Conservation (phyloP, 2,329 filamentous ascomycete genomes). For the Magnaporthales sp. region DNA sequence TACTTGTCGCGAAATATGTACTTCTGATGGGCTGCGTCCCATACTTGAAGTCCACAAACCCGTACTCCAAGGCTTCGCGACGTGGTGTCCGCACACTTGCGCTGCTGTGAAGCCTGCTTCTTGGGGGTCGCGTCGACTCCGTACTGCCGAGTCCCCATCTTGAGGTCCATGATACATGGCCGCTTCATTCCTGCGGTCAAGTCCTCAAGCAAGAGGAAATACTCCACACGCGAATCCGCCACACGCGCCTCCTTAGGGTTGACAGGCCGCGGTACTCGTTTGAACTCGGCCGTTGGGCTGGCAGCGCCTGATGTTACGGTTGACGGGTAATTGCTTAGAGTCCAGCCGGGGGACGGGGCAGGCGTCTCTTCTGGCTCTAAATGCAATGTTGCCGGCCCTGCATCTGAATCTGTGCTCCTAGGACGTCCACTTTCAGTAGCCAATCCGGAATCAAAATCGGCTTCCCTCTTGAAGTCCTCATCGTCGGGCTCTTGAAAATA, state of each 20-base stretch:
- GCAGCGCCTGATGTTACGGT: conserved; percentile 25
- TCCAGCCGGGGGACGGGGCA: background rate
- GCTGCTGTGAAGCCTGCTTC: conserved; percentile 85
- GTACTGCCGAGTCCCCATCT: conserved; percentile 98
- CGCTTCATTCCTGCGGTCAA: conserved; percentile 93
- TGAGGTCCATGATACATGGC: conserved; percentile 93
- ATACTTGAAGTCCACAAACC: conserved; percentile 92
- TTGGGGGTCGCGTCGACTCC: conserved; percentile 85
- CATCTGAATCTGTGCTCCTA: background rate
- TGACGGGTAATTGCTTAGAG: conserved; percentile 24
- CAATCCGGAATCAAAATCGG: background rate
- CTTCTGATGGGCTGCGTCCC: conserved; percentile 74
- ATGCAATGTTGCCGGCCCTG: background rate
- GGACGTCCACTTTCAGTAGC: background rate
- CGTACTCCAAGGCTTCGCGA: conserved; percentile 86
- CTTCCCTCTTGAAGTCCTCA: conserved; percentile 64
- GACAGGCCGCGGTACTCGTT: conserved; percentile 48
- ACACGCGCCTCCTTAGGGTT: conserved; percentile 72
- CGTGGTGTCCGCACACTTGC: conserved; percentile 88
- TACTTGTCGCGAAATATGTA: conserved; percentile 99
- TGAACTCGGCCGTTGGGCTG: conserved; percentile 27
- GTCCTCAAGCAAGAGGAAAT: conserved; percentile 89
- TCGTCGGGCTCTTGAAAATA: conserved; percentile 89
- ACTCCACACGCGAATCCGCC: conserved; percentile 66
- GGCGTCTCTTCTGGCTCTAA: background rate